Evolutionary conservation across 2,329 filamentous ascomycete genomes (phyloP).

Genomic region (Sclerotinia spermophila): DNA sequence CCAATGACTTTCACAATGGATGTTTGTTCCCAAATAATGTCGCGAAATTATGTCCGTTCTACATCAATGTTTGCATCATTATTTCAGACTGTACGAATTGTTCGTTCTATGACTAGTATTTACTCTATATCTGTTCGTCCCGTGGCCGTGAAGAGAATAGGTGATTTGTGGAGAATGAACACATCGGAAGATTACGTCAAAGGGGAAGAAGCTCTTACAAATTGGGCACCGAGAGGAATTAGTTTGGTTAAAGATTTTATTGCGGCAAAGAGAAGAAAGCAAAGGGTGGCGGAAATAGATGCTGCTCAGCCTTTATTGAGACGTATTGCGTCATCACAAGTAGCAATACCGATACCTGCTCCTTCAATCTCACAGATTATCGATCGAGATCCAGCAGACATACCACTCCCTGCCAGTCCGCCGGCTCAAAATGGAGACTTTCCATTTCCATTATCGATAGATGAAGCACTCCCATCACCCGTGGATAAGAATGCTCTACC

Average conservation of each 20-base stretch:
- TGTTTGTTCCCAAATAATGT: slow-evolving; percentile 76
- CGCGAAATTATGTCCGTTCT: slow-evolving; percentile 78
- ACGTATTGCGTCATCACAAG: slow-evolving; percentile 45
- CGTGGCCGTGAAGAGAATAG: slow-evolving; percentile 82
- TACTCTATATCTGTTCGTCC: slow-evolving; percentile 86
- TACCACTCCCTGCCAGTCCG: slow-evolving; percentile 4
- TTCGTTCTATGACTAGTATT: slow-evolving; percentile 80
- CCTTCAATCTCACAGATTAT: background rate
- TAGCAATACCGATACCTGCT: background rate
- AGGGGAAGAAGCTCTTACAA: slow-evolving; percentile 80
- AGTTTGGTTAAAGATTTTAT: slow-evolving; percentile 90
- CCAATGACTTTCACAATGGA: slow-evolving; percentile 85
- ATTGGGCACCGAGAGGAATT: slow-evolving; percentile 86
- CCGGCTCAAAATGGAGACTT: slow-evolving; percentile 17
- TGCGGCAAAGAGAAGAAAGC: slow-evolving; percentile 65
- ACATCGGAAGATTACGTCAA: slow-evolving; percentile 95
- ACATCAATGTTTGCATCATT: slow-evolving; percentile 83
- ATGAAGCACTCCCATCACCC: background rate
- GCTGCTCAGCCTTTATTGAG: slow-evolving; percentile 64
- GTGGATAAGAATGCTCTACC: slow-evolving; percentile 16
- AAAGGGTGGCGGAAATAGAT: slow-evolving; percentile 75
- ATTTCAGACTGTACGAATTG: slow-evolving; percentile 79
- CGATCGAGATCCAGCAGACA: background rate
- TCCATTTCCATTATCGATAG: background rate
- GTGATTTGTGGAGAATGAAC: slow-evolving; percentile 94